Base-by-base conservation (phyloP, 73 alveolate species). In the Uronychia setigera region DNA sequence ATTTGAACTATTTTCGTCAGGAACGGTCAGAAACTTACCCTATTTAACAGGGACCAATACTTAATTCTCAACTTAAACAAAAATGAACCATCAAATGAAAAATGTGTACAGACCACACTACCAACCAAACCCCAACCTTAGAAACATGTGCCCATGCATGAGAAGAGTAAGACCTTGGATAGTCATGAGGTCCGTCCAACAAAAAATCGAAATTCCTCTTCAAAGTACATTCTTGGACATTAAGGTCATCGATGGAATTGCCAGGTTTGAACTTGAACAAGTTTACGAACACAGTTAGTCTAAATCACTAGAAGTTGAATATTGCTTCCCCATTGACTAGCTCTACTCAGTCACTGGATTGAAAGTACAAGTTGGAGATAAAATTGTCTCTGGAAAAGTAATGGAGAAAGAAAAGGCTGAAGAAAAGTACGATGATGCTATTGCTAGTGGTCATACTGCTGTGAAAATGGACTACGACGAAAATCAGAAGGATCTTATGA, bases 341-440 rank as follows among this genome's bases (percentile, higher is more conserved):
- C 67, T 46, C 67, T 11, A 19, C 67, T 46, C 67, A 46, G 19
- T 46, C 67, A 46, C 67, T 19, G 67, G 67, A 46, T 19, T 46
- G 67, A 11, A 5, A 11, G 19, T 46, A 46, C 67, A 46, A 46
- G 19, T 83, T 11, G 95, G 87, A 35, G 95, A 79, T n/a, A 67
- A 59, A 58, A 87, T 81, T 74, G 91, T 93, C 14, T 87, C 85
- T 58, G 93, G 94, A 46, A 93, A 91, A 84, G 90, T 93, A 58
- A 74, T 93, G 79, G 93, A 87, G 59, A 95, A 93, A 87, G 93
- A 91, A 81, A 87, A 95, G 82, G 97, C 99, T 0, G 80, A 87
- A 59, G 96, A 95, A 88, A 90, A 87, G 83, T 95, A 92, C 85
- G 96, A 83, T 29, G 97, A 95, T 79, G 97, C 93, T 0, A 58